Evolutionary conservation across 164 flowering plant species (phyloP), one percentile per base, ranked within the genome.

Genomic region (Amborella trichopoda): DNA sequence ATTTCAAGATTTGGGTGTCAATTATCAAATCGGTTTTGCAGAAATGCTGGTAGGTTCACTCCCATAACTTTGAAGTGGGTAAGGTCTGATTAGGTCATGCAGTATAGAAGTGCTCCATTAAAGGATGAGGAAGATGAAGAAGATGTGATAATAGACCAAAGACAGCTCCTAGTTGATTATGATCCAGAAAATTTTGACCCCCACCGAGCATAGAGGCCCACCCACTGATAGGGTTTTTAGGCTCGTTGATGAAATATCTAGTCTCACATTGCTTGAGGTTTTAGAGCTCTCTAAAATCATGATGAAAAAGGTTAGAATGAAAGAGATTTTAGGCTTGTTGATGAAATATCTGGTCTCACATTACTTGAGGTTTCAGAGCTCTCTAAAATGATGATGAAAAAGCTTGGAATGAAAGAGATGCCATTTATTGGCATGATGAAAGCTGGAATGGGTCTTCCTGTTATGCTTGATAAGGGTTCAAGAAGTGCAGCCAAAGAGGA

Each of bases 171-270:
- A 1, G 66, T 95, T 23, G 94, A 86, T 60, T 83, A 85, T 46
- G 94, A 90, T 36, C 84, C 95, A 1, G 55, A 77, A 6, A 83
- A 59, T 34, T 86, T 86, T 42, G 95, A 90, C 64, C 95, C n/a
- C 94, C 6, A 71, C 89, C 1, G 75, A 78, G 54, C 94, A 86
- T 50, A 86, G 94, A 2, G 80, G 91, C 54, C 98, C 95, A 28
- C 98, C 98, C 3, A 69, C 89, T 0, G 82, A 66, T 9, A 72
- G 95, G 11, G 95, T 90, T 1, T 83, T 78, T 49, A 54, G 81
- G 68, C 84, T 90, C 3, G 98, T 86, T 2, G 95, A 90, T 48
- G 94, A 90, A 55, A 50, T 86, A 2, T 44, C 95, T 0, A 64
- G 71, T 2, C 80, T 90, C 22, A 83, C 89, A 2, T 43, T 90